Evolutionary conservation across 768 basidiomycete species (phyloP), one percentile per base, ranked within the genome.

Genomic region (Termitomyces sp.): DNA sequence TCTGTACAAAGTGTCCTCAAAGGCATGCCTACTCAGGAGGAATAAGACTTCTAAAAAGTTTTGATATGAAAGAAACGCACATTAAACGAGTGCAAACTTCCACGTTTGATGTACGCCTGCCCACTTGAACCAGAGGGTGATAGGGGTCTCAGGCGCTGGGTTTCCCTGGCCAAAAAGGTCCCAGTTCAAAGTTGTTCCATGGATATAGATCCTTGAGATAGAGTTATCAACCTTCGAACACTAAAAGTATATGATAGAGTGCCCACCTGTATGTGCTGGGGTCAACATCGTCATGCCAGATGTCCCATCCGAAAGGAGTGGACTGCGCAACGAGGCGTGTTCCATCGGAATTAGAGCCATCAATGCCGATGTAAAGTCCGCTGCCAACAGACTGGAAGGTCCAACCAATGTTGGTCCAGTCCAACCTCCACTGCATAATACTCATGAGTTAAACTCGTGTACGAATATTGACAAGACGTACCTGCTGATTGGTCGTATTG

Each of bases 101-200:
- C 85, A 86, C 4, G 79, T 74, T 70, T 86, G 85, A 63, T 84
- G 83, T 20, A 73, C 50, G 4, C 77, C 82, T 0, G 66, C 68
- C 82, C 81, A 83, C 18, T 72, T 72, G 14, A 63, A 64, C 83
- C 84, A 85, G 30, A 84, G 54, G 2, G 75, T 73, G 26, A 86
- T 67, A 0, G 73, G 71, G 0, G 78, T 80, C 5, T 82, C 81
- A 6, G 77, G 75, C 0, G 70, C 68, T 8, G 77, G 26, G 60
- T 75, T 75, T 18, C 84, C 85, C 40, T 80, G 60, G 43, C 71
- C 71, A 32, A 70, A 75, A n/a, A 86, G 66, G 60, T 85, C 84
- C 49, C 81, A 60, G 63, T 77, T 79, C 61, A 71, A 72, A 10
- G 63, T 18, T 5, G 79, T 85, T 46, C 68, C 68, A 32, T 77